Conservation (phyloP, 495 filamentous ascomycete genomes). For the Cercophora newfieldiana region DNA sequence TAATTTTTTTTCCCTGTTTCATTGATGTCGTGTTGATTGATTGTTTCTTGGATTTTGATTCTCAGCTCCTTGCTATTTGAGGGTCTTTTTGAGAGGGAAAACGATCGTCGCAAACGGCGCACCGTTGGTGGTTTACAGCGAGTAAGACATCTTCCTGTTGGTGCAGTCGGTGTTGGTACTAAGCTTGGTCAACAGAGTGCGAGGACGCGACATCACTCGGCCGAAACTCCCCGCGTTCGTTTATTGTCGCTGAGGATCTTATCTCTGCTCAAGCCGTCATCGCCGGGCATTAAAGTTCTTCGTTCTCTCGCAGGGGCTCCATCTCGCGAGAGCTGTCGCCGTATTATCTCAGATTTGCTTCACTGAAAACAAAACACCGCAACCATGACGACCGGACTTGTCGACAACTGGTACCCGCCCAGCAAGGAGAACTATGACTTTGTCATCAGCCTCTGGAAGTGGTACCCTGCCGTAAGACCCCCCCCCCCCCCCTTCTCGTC, state of each 20-base stretch:
- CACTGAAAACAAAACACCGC: neutral
- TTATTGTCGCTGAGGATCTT: neutral
- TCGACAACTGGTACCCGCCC: conserved; percentile 53
- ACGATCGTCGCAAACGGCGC: neutral
- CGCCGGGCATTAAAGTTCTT: neutral
- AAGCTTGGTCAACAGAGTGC: neutral
- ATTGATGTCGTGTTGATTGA: no score
- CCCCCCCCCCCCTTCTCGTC: neutral
- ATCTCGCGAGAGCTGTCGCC: no score
- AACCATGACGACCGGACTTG: conserved; percentile 29
- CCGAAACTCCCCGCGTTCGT: neutral
- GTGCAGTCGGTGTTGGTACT: neutral
- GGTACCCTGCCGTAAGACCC: conserved; percentile 44
- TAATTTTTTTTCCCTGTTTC: neutral
- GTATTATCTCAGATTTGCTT: neutral
- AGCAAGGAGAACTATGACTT: conserved; percentile 52
- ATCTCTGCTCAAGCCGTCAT: neutral
- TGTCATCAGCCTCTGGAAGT: conserved; percentile 54
- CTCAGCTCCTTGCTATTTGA: no score
- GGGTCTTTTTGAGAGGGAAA: neutral
- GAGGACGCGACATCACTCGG: neutral
- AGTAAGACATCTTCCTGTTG: neutral
- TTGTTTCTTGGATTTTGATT: no score
- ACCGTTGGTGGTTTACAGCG: neutral
- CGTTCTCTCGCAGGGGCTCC: neutral